Evolutionary conservation across 768 basidiomycete species (phyloP).

Genomic region (Ephemerocybe angulata): DNA sequence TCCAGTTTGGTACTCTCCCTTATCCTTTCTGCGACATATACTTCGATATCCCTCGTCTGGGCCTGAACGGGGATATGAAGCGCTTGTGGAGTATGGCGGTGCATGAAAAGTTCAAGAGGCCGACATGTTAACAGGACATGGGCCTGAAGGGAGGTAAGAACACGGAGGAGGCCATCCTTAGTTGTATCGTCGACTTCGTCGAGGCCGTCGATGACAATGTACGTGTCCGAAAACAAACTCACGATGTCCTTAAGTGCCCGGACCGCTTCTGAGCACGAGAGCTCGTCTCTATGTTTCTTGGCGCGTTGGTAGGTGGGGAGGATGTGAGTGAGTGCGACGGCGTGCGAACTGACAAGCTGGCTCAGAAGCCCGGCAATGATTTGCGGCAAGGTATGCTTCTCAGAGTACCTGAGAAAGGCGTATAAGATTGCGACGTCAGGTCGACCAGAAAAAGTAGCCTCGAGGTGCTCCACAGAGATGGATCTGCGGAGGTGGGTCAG

Average conservation of each 20-base stretch:
- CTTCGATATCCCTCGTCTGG: neutral
- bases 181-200: neutral
- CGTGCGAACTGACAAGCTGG: neutral
- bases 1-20: neutral
- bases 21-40: neutral
- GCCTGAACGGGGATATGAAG: neutral
- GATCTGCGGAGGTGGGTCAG: too few relatives aligned
- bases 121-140: neutral
- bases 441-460: neutral
- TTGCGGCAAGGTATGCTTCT: neutral
- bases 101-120: neutral
- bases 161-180: neutral
- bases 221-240: neutral
- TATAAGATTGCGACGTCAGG: neutral
- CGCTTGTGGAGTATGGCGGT: neutral
- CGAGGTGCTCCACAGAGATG: neutral
- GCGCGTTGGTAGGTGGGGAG: neutral
- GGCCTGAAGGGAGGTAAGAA: neutral
- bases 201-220: neutral
- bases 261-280: neutral
- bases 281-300: neutral
- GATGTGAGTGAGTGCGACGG: neutral
- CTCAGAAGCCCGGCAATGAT: neutral
- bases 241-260: neutral
- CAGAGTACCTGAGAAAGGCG: conserved; percentile 4